Conservation (phyloP, 1,284 basidiomycete genomes). For the Sphaerobolus stellatus region DNA sequence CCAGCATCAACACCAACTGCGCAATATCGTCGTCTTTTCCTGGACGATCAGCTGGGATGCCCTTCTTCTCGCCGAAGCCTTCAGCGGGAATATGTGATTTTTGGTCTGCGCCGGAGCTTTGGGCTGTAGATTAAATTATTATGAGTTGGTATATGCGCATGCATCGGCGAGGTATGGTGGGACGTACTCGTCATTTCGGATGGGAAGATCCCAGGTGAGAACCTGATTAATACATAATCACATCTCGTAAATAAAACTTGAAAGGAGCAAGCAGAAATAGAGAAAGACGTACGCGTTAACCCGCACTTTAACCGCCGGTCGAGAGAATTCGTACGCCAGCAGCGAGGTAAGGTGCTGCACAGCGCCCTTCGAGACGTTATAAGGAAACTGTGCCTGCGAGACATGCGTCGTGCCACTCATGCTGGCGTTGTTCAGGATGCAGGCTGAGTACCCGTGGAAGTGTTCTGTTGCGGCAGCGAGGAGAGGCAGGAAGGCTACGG, state of each 20-base stretch:
- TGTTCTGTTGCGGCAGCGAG: conserved; percentile 32
- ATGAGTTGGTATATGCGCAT: too few species aligned
- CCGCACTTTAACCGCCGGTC: conserved; percentile 32
- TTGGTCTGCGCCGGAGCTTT: conserved; percentile 34
- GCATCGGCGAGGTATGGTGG: neutral
- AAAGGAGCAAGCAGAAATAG: too few species aligned
- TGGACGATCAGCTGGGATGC: conserved; percentile 37
- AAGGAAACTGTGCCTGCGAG: conserved; percentile 38
- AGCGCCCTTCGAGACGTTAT: conserved; percentile 40
- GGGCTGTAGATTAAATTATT: conserved; percentile 18
- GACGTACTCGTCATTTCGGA: conserved; percentile 39
- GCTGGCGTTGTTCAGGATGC: conserved; percentile 38
- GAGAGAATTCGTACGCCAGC: conserved; percentile 38
- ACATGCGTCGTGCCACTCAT: conserved; percentile 39
- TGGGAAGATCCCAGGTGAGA: conserved; percentile 39
- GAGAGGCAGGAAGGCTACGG: conserved; percentile 39
- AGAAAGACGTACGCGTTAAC: conserved; percentile 31
- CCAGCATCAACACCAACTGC: conserved; percentile 35
- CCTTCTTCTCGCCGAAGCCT: conserved; percentile 34
- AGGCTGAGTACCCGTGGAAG: conserved; percentile 25
- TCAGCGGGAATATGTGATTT: conserved; percentile 33
- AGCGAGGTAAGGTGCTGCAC: conserved; percentile 38
- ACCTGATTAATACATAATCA: conserved; percentile 16
- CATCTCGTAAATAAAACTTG: neutral
- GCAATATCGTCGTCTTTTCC: conserved; percentile 39